Evolutionary conservation across 495 filamentous ascomycete species (phyloP).

Genomic region (Hypoxylon fragiforme): DNA sequence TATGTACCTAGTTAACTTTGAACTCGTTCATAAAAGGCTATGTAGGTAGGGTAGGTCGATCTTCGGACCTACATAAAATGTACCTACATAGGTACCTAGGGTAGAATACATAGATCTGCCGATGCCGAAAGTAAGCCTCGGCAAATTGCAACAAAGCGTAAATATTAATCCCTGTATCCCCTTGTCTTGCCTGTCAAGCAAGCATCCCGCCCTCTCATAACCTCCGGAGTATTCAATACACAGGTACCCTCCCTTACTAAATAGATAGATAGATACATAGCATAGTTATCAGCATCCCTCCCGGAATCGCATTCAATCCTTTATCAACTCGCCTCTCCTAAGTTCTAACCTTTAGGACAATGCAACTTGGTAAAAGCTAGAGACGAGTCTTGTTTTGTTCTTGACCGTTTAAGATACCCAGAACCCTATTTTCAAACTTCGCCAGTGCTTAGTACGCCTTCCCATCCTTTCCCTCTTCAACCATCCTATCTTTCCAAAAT

Average conservation of each 20-base stretch:
- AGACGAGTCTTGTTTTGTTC: neutral
- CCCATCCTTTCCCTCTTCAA: neutral
- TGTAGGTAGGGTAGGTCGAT: no score
- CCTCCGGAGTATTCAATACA: no score
- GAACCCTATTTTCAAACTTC: neutral
- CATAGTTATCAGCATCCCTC: neutral
- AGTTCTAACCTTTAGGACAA: slow-evolving; percentile 18
- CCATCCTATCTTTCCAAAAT: slow-evolving; percentile 53
- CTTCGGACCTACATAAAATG: neutral
- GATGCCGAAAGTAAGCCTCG: slow-evolving; percentile 45
- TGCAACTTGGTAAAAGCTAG: slow-evolving; percentile 10
- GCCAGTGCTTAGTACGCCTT: neutral
- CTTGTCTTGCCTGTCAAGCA: no score
- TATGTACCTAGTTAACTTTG: no score
- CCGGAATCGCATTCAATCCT: slow-evolving; percentile 12
- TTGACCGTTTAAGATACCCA: slow-evolving; percentile 4
- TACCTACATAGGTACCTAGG: neutral
- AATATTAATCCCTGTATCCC: neutral
- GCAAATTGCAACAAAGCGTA: slow-evolving; percentile 29
- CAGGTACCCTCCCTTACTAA: no score
- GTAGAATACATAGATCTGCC: slow-evolving; percentile 47
- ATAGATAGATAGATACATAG: no score
- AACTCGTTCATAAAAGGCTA: no score
- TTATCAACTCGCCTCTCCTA: slow-evolving; percentile 18
- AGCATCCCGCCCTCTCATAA: no score